Percentiles rank a stretch among this genome's conserved stretches.
Evolutionary conservation across 192 early-diverging fungal species (phyloP).

Genomic region (Coemansia sp.): DNA sequence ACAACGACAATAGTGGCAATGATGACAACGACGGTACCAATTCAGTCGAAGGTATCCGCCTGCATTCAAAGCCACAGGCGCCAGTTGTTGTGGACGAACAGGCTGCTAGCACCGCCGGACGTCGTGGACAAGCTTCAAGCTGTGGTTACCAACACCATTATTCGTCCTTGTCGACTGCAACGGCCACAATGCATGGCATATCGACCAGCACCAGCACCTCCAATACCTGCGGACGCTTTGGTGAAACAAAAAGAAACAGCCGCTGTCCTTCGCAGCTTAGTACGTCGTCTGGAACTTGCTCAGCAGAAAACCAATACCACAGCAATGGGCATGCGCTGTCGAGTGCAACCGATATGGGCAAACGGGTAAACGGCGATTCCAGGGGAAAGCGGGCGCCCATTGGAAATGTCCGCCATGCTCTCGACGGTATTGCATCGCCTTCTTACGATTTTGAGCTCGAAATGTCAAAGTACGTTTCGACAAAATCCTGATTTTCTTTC

Average conservation of each 20-base stretch:
- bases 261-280: conserved; percentile 19
- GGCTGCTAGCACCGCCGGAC: background rate
- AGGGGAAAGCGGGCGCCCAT: background rate
- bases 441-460: conserved; percentile 32
- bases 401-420: conserved; percentile 2
- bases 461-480: conserved; percentile 34
- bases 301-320: conserved; percentile 3
- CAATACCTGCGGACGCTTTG: background rate
- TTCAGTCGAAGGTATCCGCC: background rate
- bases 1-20: conserved; percentile 4
- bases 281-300: conserved; percentile 3
- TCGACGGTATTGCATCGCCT: conserved; percentile 13
- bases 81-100: background rate
- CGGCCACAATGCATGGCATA: conserved; percentile 1
- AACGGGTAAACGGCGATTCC: background rate
- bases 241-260: conserved; percentile 9
- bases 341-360: background rate
- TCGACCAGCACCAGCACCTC: background rate
- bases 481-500: conserved; percentile 9
- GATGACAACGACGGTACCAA: background rate
- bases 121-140: background rate
- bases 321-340: background rate
- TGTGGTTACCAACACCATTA: background rate
- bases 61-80: background rate
- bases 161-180: conserved; percentile 6